Evolutionary conservation across 2,329 filamentous ascomycete genomes (phyloP), one percentile per base, ranked within the genome.

Genomic region (Microcyclosporella mali): DNA sequence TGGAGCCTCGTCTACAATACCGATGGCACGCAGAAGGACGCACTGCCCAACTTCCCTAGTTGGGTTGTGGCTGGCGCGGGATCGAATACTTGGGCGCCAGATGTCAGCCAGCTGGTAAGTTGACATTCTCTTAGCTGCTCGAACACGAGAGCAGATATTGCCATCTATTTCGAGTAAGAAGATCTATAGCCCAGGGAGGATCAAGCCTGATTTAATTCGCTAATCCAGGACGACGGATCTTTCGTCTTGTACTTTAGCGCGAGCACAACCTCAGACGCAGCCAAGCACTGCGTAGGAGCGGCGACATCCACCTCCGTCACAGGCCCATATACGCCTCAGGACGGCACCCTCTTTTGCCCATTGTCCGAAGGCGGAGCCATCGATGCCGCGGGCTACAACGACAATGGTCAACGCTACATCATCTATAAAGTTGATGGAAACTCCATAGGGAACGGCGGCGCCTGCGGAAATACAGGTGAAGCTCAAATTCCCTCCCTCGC

Each of bases 51-150:
- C 4, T 47, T 73, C 6, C 70, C 70, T 2, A 53, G 64, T 6
- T 83, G 80, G 79, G 74, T 61, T 2, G 45, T 58, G n/a, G 42
- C 71, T 2, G 58, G 58, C 3, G 9, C 18, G 15, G 15, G 14
- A 6, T 34, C 46, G 25, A 70, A 77, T 43, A 75, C 74, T 18
- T 83, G 78, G 78, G 79, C 79, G 0, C 80, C 79, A 8, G 78
- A 82, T 55, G 75, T 83, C 6, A 66, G 71, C 10, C 62, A 61
- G 41, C 61, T 79, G 21, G 58, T 56, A 41, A 41, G 49, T n/a
- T n/a, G n/a, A n/a, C n/a, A n/a, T n/a, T n/a, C n/a, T n/a, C n/a
- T n/a, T n/a, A n/a, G 45, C n/a, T 16, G 32, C 32, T 34, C 39
- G 32, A 17, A 11, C 29, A n/a, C n/a, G n/a, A n/a, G n/a, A n/a